Evolutionary conservation across 1,284 basidiomycete genomes (phyloP).

Genomic region (Neolentinus lepideus): DNA sequence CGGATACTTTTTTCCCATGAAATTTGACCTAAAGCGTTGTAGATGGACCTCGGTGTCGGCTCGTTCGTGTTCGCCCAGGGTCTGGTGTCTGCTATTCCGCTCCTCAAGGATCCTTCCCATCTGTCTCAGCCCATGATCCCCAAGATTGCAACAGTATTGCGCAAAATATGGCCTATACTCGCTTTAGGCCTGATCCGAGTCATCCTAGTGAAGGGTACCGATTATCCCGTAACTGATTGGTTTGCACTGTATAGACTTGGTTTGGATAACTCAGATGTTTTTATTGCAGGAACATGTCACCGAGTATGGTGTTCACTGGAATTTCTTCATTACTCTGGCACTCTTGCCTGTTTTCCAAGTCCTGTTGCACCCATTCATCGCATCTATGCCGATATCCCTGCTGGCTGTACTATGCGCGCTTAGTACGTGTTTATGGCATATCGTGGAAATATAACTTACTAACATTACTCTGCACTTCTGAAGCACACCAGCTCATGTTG

Average conservation of each 20-base stretch:
- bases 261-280: constrained; percentile 1
- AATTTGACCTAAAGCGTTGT: constrained; percentile 5
- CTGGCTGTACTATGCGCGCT: constrained; percentile 60
- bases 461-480: neutral
- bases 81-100: constrained; percentile 75
- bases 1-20: neutral
- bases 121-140: constrained; percentile 39
- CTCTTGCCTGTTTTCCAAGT: constrained; percentile 75
- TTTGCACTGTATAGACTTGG: neutral
- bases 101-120: constrained; percentile 54
- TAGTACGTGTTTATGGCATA: constrained; percentile 36
- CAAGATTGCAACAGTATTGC: constrained; percentile 43
- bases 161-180: constrained; percentile 66
- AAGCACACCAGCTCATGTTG: constrained; percentile 69
- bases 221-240: constrained; percentile 75
- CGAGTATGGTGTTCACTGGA: constrained; percentile 98
- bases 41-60: constrained; percentile 99
- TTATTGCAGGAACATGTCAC: constrained; percentile 85
- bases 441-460: too few species aligned
- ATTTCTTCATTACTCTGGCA: constrained; percentile 95
- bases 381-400: constrained; percentile 48
- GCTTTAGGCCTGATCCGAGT: constrained; percentile 75
- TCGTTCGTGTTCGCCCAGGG: constrained; percentile 96
- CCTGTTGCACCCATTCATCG: constrained; percentile 58
- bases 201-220: constrained; percentile 84